Base-by-base conservation (phyloP, 148 eudicot genomes). In the Fallopia convolvulus region DNA sequence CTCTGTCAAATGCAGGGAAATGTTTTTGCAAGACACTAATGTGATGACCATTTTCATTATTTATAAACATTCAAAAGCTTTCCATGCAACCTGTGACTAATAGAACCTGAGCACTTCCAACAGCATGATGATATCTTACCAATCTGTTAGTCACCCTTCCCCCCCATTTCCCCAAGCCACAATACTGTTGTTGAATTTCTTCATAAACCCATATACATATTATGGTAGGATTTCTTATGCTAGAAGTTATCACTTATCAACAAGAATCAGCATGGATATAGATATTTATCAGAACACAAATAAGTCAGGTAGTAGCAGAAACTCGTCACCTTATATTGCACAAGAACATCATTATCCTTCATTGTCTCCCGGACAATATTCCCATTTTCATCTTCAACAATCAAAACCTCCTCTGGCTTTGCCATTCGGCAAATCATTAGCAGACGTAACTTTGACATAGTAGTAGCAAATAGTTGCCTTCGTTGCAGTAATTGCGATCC, bases 371-470 rank as follows among this genome's bases (percentile, higher is more conserved):
- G 98, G 76, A 93, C 99, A 77, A 96, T 96, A 85, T 96, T 96
- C 74, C 99, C 99, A 88, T 96, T 96, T 87, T 96, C 99, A 80
- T 96, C 99, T 83, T 96, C 99, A 75, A 96, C 98, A 83, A 96
- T 93, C 72, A 96, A 87, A 83, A 96, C 99, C 81, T 96, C 99
- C 87, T 96, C 99, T 72, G 98, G 99, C 86, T 96, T 96, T 52
- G 98, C 99, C 99, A 96, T 96, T 70, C 99, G 98, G 76, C 92
- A 87, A 30, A 96, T 90, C 99, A 96, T 96, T 58, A 96, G 81
- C 81, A 89, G 77, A 71, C 99, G 93, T 82, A 96, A 82, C 83
- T 93, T 96, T 21, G 99, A 96, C 97, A 89, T 89, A 33, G 98
- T 88, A 56, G 75, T 89, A 66, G 91, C 84, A 83, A 91, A 96